A percentile compares a stretch with the other conserved stretches of the same genome.
These are phyloP conservation scores for Sarocladiaceae sp. DNA, from an alignment of 2,329 filamentous ascomycete genomes.

Conservation along the genomic window DNA sequence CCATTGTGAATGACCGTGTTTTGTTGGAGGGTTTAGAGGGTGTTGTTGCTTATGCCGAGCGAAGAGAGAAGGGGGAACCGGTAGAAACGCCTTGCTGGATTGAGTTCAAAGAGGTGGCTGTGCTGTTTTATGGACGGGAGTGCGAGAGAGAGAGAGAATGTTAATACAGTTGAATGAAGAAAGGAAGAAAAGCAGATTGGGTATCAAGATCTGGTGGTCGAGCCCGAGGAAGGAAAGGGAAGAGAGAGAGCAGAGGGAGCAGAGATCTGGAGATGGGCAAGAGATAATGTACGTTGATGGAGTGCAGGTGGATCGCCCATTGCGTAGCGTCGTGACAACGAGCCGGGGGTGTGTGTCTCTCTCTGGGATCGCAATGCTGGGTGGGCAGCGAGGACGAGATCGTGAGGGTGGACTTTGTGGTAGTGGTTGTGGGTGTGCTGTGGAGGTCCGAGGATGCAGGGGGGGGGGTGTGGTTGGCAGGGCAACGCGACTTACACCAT, in stretches of 20 bases:
- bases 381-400: too few species aligned
- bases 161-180: slow-evolving; percentile 24
- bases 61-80: not conserved
- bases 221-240: not conserved
- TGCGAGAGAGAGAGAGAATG: slow-evolving; percentile 11
- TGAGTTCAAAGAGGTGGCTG: not conserved
- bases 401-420: too few species aligned
- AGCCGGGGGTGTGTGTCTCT: too few species aligned
- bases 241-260: not conserved
- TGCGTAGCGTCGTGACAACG: slow-evolving; percentile 3
- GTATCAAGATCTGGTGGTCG: slow-evolving; percentile 10
- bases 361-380: too few species aligned
- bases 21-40: not conserved
- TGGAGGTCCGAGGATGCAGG: too few species aligned
- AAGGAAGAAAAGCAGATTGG: slow-evolving; percentile 21
- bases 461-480: too few species aligned
- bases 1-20: slow-evolving; percentile 54
- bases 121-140: not conserved
- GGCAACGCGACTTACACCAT: too few species aligned
- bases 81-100: slow-evolving; percentile 7
- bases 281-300: not conserved
- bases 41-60: slow-evolving; percentile 8
- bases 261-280: not conserved
- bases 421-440: too few species aligned
- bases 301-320: not conserved